Evolutionary conservation across 495 filamentous ascomycete species (phyloP).

Genomic region (Bombardia bombarda): DNA sequence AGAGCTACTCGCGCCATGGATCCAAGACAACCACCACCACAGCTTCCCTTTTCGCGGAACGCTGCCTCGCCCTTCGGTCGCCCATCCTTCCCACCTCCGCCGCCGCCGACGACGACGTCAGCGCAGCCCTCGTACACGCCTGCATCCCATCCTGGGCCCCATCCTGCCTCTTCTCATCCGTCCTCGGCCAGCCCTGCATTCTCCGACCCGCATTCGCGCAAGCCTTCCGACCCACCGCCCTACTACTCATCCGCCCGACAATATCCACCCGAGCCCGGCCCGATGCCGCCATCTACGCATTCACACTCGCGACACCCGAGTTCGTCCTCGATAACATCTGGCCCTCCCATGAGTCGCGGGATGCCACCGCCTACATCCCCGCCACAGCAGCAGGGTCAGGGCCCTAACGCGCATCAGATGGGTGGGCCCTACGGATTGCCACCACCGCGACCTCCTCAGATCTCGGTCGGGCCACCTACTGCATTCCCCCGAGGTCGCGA

Average conservation of each 20-base stretch:
- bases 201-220: conserved; percentile 40
- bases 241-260: conserved; percentile 37
- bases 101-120: conserved; percentile 14
- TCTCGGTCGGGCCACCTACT: conserved; percentile 43
- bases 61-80: conserved; percentile 27
- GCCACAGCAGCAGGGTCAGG: conserved; percentile 36
- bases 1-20: conserved; percentile 27
- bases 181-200: conserved; percentile 24
- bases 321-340: conserved; percentile 41
- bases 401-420: conserved; percentile 31
- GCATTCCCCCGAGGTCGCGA: conserved; percentile 45
- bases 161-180: conserved; percentile 16
- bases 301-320: conserved; percentile 47
- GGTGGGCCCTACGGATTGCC: conserved; percentile 37
- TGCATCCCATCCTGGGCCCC: no score
- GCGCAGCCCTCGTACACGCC: conserved; percentile 20
- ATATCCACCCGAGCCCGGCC: conserved; percentile 37
- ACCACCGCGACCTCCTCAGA: conserved; percentile 40
- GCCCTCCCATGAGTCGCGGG: conserved; percentile 33
- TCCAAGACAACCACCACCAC: conserved; percentile 32
- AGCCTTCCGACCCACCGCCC: conserved; percentile 37
- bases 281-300: conserved; percentile 36
- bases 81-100: conserved; percentile 21
- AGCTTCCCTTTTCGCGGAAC: conserved; percentile 32
- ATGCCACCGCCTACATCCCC: conserved; percentile 47